Conservation (phyloP, 495 filamentous ascomycete genomes). For the Penicillium bovifimosum region DNA sequence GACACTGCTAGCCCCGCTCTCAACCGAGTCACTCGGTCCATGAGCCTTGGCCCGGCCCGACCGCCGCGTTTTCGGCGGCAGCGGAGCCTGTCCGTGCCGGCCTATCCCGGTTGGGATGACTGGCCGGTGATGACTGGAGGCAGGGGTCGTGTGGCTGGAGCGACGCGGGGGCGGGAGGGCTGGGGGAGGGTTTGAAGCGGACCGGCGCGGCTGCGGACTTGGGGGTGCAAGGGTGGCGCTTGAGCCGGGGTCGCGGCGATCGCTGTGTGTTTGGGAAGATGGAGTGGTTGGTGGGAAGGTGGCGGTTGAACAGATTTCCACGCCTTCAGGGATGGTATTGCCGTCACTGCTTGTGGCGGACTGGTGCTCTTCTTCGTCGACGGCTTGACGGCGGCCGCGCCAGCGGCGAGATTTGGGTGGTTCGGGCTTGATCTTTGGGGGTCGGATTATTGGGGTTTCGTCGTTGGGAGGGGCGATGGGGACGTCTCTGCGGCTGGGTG, state of each 20-base stretch:
- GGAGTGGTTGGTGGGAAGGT: conserved; percentile 13
- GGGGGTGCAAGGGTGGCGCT: conserved; percentile 25
- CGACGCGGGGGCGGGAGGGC: conserved; percentile 39
- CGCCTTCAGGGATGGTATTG: conserved; percentile 30
- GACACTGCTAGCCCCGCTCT: conserved; percentile 15
- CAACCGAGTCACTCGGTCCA: conserved; percentile 24
- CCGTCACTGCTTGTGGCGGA: conserved; percentile 23
- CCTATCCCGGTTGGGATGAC: conserved; percentile 3
- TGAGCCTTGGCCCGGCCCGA: conserved; percentile 30
- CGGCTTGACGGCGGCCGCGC: conserved; percentile 30
- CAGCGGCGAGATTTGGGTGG: conserved; percentile 43
- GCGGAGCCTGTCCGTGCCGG: conserved; percentile 31
- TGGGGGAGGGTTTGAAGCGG: conserved; percentile 37
- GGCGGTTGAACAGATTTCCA: conserved; percentile 19
- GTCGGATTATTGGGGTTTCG: conserved; percentile 19
- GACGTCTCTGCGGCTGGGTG: conserved; percentile 59
- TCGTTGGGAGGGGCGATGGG: conserved; percentile 9
- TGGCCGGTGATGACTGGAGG: conserved; percentile 26
- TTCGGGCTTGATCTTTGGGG: conserved; percentile 37
- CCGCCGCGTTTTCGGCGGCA: conserved; percentile 37
- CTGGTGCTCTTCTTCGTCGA: conserved; percentile 23
- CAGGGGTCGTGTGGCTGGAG: conserved; percentile 21
- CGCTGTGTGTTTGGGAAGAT: conserved; percentile 1
- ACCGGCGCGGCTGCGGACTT: conserved; percentile 27
- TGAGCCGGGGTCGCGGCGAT: conserved; percentile 27